Conservation (phyloP, 2,329 filamentous ascomycete species). For the Hypocrella siamensis region DNA sequence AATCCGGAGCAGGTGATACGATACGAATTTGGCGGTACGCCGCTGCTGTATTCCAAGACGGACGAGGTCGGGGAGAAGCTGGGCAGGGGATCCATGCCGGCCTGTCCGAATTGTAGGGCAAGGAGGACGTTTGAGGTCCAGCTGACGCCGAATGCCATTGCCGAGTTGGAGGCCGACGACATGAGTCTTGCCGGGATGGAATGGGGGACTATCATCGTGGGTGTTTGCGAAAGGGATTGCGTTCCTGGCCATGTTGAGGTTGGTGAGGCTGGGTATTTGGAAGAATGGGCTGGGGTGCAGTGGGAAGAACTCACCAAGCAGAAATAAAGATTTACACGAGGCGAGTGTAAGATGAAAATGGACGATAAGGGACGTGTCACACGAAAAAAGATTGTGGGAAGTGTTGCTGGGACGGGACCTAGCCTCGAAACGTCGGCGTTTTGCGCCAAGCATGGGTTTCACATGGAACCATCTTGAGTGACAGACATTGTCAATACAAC, state of each 20-base stretch:
- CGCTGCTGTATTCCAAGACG: slow-evolving; percentile 65
- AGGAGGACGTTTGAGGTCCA: slow-evolving; percentile 80
- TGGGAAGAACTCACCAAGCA: slow-evolving; percentile 63
- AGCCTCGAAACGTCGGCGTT: no score
- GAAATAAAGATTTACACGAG: slow-evolving; percentile 13
- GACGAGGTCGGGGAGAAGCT: slow-evolving; percentile 61
- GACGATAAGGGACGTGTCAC: no score
- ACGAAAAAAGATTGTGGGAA: no score
- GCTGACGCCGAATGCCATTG: slow-evolving; percentile 79
- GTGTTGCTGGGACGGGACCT: no score
- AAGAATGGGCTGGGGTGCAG: slow-evolving; percentile 97
- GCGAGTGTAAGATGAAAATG: neutral
- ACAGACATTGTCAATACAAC: no score
- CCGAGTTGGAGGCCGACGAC: slow-evolving; percentile 68
- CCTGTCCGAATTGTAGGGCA: slow-evolving; percentile 61
- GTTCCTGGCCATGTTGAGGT: slow-evolving; percentile 38
- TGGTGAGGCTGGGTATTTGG: slow-evolving; percentile 61
- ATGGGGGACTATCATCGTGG: slow-evolving; percentile 86
- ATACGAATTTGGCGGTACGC: slow-evolving; percentile 59
- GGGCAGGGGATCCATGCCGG: slow-evolving; percentile 41
- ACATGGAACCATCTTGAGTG: no score
- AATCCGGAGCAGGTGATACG: slow-evolving; percentile 73
- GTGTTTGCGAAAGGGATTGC: slow-evolving; percentile 72
- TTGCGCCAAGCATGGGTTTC: no score
- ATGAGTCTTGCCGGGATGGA: slow-evolving; percentile 77